Evolutionary conservation across 148 eudicot species (phyloP).

Genomic region (Amaranthus cruentus): DNA sequence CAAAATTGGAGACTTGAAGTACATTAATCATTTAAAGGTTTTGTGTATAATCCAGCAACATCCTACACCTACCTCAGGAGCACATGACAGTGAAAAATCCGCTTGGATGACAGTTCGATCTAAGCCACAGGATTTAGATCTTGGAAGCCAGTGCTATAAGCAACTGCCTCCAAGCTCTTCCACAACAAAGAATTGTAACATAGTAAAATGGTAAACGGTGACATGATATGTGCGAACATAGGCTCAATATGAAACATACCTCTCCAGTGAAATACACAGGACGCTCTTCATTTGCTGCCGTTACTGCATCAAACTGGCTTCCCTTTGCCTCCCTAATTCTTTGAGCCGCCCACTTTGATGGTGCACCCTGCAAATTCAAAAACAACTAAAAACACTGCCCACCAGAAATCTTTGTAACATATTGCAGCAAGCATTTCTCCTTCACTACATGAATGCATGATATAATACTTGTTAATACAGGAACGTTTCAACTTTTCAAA

Average conservation of each 20-base stretch:
- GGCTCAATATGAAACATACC: conserved; percentile 34
- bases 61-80: no score
- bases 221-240: not conserved
- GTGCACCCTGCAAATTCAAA: conserved; percentile 59
- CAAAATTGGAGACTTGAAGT: no score
- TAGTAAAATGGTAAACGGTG: not conserved
- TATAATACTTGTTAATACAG: not conserved
- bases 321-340: conserved; percentile 61
- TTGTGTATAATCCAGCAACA: no score
- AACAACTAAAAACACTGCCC: not conserved
- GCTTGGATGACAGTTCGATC: no score
- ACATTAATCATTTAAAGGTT: no score
- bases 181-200: not conserved
- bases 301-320: conserved; percentile 69
- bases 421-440: not conserved
- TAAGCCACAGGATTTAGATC: no score
- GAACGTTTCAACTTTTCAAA: no score
- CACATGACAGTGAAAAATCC: no score
- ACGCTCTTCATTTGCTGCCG: conserved; percentile 77
- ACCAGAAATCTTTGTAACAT: not conserved
- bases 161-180: no score
- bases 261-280: conserved; percentile 88
- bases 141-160: no score
- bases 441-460: conserved; percentile 7
- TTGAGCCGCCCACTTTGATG: conserved; percentile 90